Percentiles rank a stretch among this genome's conserved stretches.
Conservation (phyloP, 352 stramenopile species). For the Globisporangium orthogonon region DNA sequence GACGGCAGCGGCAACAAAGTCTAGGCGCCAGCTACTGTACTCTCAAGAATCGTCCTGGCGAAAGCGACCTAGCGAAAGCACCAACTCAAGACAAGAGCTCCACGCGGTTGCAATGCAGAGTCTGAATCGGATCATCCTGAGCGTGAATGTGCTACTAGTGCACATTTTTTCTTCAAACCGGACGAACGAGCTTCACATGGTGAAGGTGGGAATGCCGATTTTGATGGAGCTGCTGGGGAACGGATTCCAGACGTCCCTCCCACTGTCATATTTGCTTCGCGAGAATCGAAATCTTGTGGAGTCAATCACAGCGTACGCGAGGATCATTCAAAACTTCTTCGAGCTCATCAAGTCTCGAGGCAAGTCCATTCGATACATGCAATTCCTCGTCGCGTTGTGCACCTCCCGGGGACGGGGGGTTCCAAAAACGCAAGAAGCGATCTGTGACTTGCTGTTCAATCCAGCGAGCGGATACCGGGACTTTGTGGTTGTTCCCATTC, state of each 20-base stretch:
- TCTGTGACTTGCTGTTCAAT: constrained; percentile 69
- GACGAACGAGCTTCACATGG: constrained; percentile 48
- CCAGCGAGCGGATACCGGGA: constrained; percentile 43
- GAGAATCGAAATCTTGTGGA: constrained; percentile 70
- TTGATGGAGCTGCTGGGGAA: constrained; percentile 71
- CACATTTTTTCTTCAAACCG: constrained; percentile 57
- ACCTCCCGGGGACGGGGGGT: constrained; percentile 49
- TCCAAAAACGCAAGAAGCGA: constrained; percentile 67
- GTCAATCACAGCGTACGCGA: constrained; percentile 54
- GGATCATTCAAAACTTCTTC: constrained; percentile 64
- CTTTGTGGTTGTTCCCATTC: constrained; percentile 47
- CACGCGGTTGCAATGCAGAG: constrained; percentile 38
- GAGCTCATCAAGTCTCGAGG: constrained; percentile 62
- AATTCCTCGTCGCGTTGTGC: constrained; percentile 67
- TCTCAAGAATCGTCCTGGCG: constrained; percentile 20
- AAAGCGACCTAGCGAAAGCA: constrained; percentile 18
- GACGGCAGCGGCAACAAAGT: background rate
- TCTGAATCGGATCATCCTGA: constrained; percentile 48
- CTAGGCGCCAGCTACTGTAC: constrained; percentile 14
- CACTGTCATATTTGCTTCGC: constrained; percentile 56
- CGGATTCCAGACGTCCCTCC: constrained; percentile 61
- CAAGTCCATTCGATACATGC: constrained; percentile 68
- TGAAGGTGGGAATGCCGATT: constrained; percentile 48
- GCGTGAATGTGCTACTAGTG: constrained; percentile 49
- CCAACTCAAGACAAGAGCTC: constrained; percentile 20